phyloP scores from a whole-genome alignment of 495 filamentous ascomycete species.

The Astrothelium macrocarpum region DNA sequence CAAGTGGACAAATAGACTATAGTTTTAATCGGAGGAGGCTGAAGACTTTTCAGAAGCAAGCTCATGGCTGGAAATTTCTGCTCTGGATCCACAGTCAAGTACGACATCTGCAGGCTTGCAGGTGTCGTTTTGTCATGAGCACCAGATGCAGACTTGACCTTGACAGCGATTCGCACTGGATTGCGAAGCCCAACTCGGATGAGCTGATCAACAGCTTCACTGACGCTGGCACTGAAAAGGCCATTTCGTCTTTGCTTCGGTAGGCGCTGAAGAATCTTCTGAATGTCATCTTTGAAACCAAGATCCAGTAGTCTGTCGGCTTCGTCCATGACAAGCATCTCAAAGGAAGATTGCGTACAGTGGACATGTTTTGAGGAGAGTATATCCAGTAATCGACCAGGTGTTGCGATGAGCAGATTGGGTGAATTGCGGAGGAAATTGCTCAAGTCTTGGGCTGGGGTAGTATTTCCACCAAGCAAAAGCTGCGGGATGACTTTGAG shows the following conservation, averaged over 20 bases:
- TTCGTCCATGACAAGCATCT: conserved; percentile 73
- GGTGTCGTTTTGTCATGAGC: conserved; percentile 82
- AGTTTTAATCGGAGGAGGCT: conserved; percentile 68
- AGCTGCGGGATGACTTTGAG: conserved; percentile 72
- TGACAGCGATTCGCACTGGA: conserved; percentile 85
- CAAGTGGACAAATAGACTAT: conserved; percentile 94
- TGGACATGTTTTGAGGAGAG: conserved; percentile 87
- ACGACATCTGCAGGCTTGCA: conserved; percentile 84
- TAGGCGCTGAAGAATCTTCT: conserved; percentile 69
- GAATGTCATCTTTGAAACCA: conserved; percentile 87
- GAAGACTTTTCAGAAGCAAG: conserved; percentile 56
- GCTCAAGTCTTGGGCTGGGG: conserved; percentile 75
- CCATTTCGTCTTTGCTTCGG: conserved; percentile 93
- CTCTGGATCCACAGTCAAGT: conserved; percentile 60
- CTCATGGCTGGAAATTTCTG: conserved; percentile 68
- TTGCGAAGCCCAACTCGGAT: conserved; percentile 88
- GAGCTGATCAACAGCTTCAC: conserved; percentile 82
- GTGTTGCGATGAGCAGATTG: conserved; percentile 80
- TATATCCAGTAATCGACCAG: conserved; percentile 79
- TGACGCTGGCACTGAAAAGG: conserved; percentile 85
- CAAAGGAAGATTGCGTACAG: conserved; percentile 62
- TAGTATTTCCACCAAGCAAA: conserved; percentile 75
- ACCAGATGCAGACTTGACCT: conserved; percentile 67
- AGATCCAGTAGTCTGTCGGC: conserved; percentile 86
- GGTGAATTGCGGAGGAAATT: conserved; percentile 68